Evolutionary conservation across 345 rosid species (phyloP).

Genomic region (Excoecaria cochinchinensis): DNA sequence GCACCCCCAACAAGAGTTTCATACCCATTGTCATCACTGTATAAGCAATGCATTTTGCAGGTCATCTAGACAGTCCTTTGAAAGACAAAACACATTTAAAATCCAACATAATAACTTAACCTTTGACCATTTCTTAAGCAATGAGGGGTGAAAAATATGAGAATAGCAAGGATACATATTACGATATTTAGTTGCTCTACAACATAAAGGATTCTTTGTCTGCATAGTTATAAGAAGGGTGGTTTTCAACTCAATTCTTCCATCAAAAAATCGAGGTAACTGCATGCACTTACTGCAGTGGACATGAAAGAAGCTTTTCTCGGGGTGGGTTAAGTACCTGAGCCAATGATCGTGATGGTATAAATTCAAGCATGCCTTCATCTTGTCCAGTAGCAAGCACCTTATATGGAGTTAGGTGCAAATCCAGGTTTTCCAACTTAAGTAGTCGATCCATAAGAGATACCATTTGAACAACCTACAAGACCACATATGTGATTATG

Average conservation of each 20-base stretch:
- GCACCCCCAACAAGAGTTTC: not conserved
- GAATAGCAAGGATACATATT: not conserved
- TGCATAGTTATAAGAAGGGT: not conserved
- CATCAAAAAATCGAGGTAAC: not conserved
- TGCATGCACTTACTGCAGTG: slow-evolving; percentile 3
- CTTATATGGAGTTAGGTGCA: slow-evolving; percentile 85
- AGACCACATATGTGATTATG: slow-evolving; percentile 27
- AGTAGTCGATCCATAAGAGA: slow-evolving; percentile 98
- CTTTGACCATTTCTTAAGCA: not conserved
- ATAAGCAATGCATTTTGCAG: not conserved
- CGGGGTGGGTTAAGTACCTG: slow-evolving; percentile 49
- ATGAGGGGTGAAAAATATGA: not conserved
- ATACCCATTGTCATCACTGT: not conserved
- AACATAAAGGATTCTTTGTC: not conserved
- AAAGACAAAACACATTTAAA: not conserved
- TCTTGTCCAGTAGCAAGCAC: slow-evolving; percentile 98
- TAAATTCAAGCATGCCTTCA: slow-evolving; percentile 98
- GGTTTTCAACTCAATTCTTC: not conserved
- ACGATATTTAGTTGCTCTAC: not conserved
- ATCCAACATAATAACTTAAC: not conserved
- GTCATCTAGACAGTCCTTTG: slow-evolving; percentile 1
- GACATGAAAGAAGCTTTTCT: slow-evolving; percentile 10
- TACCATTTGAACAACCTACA: slow-evolving; percentile 97
- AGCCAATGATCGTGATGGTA: slow-evolving; percentile 89
- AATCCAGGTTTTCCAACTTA: slow-evolving; percentile 91